Evolutionary conservation across 2,329 filamentous ascomycete species (phyloP).

Genomic region (Pseudocercospora eumusae): DNA sequence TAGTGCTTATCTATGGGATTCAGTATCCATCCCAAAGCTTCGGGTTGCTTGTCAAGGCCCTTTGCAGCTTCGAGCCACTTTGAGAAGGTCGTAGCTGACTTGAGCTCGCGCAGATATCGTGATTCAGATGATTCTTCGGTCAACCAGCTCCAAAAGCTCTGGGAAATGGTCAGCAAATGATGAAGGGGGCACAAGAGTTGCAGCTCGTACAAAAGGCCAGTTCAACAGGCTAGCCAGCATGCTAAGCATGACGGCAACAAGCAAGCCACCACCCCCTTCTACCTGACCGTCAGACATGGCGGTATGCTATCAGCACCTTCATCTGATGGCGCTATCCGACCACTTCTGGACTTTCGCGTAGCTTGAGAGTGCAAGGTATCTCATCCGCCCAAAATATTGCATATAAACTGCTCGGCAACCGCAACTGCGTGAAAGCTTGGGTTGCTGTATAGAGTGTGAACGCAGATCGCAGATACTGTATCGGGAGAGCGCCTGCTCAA

Average conservation of each 20-base stretch:
- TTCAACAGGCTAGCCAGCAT: neutral
- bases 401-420: neutral
- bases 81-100: constrained; percentile 21
- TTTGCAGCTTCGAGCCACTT: constrained; percentile 27
- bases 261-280: neutral
- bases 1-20: constrained; percentile 29
- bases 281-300: neutral
- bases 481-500: neutral
- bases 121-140: constrained; percentile 14
- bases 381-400: neutral
- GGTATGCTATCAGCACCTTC: neutral
- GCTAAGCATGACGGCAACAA: neutral
- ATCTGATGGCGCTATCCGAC: neutral
- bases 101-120: constrained; percentile 19
- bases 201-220: neutral
- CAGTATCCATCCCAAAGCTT: constrained; percentile 26
- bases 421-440: neutral
- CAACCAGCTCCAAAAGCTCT: constrained; percentile 12
- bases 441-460: neutral
- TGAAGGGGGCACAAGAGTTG: neutral
- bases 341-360: too few relatives aligned
- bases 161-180: neutral
- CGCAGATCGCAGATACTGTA: too few relatives aligned
- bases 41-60: constrained; percentile 23
- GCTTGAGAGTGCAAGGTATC: neutral